Percentiles rank a stretch among this genome's conserved stretches.
phyloP scores from a whole-genome alignment of 1,139 yeast genomes.

The Pichia sp. region DNA sequence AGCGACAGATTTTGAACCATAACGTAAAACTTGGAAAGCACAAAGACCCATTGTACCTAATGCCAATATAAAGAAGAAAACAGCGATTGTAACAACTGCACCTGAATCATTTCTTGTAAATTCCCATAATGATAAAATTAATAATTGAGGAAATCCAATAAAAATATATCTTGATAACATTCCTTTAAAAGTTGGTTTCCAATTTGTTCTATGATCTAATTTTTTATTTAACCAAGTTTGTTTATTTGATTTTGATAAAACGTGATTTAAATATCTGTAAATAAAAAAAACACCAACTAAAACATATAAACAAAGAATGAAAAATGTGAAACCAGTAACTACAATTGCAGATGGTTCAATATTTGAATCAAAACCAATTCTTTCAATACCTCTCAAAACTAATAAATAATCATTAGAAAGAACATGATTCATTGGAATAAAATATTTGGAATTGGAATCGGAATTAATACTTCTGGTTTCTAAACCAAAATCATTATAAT shows the following conservation, averaged over 20 bases:
- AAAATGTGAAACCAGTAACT: conserved; percentile 70
- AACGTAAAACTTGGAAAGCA: conserved; percentile 48
- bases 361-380: conserved; percentile 60
- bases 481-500: conserved; percentile 1
- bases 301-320: conserved; percentile 60
- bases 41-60: conserved; percentile 53
- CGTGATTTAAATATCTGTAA: conserved; percentile 32
- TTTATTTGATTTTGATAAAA: conserved; percentile 38
- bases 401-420: conserved; percentile 35
- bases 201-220: conserved; percentile 45
- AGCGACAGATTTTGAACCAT: conserved; percentile 50
- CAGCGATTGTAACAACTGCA: conserved; percentile 67
- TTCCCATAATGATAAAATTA: conserved; percentile 68
- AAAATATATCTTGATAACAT: conserved; percentile 61
- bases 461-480: background rate
- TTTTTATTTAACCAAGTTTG: conserved; percentile 43
- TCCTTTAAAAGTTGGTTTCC: conserved; percentile 57
- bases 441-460: conserved; percentile 11
- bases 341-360: conserved; percentile 73
- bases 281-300: conserved; percentile 45
- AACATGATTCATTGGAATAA: conserved; percentile 23
- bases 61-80: conserved; percentile 51
- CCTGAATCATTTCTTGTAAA: conserved; percentile 65
- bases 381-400: conserved; percentile 67
- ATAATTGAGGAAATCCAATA: conserved; percentile 70